Percentiles rank a stretch among this genome's conserved stretches.
Evolutionary conservation across 495 filamentous ascomycete species (phyloP).

Genomic region (Cercophora sp.): DNA sequence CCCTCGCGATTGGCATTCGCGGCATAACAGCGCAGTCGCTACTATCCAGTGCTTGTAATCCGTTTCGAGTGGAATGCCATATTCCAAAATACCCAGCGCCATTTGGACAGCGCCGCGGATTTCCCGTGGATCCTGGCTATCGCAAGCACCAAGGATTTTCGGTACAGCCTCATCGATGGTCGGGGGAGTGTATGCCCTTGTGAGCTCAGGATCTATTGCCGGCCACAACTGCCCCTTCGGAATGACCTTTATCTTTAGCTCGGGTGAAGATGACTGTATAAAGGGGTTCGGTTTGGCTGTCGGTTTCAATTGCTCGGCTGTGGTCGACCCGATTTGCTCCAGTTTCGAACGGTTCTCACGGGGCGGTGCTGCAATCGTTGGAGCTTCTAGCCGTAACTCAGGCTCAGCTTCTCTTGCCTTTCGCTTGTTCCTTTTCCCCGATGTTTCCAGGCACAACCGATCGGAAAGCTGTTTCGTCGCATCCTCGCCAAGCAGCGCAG

Average conservation of each 20-base stretch:
- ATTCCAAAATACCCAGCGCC: constrained; percentile 19
- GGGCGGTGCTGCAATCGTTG: neutral
- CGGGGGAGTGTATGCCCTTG: too few species aligned
- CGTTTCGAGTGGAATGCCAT: constrained; percentile 17
- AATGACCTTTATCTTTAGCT: too few species aligned
- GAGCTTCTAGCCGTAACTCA: neutral
- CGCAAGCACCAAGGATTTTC: neutral
- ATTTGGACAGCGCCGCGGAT: constrained; percentile 21
- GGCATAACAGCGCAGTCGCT: constrained; percentile 34
- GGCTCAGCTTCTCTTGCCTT: neutral
- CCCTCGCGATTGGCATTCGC: constrained; percentile 25
- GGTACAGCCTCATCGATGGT: neutral
- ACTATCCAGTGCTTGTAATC: constrained; percentile 24
- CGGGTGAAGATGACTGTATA: too few species aligned
- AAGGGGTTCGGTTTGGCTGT: too few species aligned
- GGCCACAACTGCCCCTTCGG: too few species aligned
- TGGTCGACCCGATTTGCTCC: neutral
- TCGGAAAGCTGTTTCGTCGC: too few species aligned
- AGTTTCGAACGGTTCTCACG: neutral
- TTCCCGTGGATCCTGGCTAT: constrained; percentile 3
- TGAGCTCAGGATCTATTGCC: too few species aligned
- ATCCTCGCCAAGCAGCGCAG: too few species aligned
- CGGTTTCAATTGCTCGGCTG: neutral
- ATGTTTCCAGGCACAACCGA: neutral
- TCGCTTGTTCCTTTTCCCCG: neutral